Conservation (phyloP, 352 stramenopile species). For the Ochromonadaceae sp. region DNA sequence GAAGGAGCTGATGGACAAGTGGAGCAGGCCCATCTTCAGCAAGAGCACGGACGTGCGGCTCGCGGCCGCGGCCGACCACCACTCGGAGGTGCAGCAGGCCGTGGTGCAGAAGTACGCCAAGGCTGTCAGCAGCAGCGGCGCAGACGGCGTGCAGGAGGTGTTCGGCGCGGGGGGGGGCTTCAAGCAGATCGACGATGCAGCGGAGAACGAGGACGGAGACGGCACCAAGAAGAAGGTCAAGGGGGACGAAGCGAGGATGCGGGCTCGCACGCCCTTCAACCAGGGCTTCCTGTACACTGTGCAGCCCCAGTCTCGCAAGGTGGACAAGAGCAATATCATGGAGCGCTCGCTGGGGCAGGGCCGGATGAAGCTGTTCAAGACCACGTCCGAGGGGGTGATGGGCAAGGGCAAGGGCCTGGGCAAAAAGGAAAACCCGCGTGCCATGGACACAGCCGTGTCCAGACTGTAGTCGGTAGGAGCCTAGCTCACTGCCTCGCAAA, state of each 20-base stretch:
- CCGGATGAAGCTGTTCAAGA: neutral
- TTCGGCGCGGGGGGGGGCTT: neutral
- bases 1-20: slow-evolving; percentile 17
- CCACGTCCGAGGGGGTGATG: neutral
- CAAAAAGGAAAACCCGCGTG: neutral
- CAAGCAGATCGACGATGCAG: neutral
- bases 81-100: neutral
- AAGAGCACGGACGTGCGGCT: neutral
- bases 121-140: neutral
- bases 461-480: no score
- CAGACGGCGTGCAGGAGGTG: neutral
- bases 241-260: neutral
- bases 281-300: slow-evolving; percentile 5
- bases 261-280: neutral
- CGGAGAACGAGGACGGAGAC: neutral
- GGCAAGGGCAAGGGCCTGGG: neutral
- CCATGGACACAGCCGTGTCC: neutral
- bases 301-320: neutral
- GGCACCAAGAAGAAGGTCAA: neutral
- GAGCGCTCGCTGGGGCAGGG: neutral
- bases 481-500: no score
- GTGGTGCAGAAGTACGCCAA: slow-evolving; percentile 4
- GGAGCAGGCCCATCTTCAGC: slow-evolving; percentile 11
- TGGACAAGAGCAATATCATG: neutral
- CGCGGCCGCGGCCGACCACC: neutral